phyloP scores from a whole-genome alignment of 768 basidiomycete species.

The Kwoniella botswanensis region DNA sequence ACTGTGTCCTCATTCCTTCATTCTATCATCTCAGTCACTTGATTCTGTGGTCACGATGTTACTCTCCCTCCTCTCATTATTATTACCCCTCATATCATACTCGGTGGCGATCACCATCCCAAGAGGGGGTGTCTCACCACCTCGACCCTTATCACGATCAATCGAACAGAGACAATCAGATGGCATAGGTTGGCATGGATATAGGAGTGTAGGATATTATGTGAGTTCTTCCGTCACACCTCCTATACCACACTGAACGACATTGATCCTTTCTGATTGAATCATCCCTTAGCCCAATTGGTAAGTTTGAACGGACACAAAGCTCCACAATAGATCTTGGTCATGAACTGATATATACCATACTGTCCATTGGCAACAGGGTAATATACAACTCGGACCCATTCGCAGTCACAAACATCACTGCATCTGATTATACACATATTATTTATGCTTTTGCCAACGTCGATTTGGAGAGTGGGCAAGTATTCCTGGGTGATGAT shows the following conservation, averaged over 20 bases:
- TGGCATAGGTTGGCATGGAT: slow-evolving; percentile 8
- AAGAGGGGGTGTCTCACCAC: neutral
- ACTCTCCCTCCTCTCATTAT: neutral
- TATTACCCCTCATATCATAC: neutral
- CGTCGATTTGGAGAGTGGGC: slow-evolving; percentile 77
- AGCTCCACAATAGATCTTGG: too few relatives aligned
- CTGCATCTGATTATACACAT: slow-evolving; percentile 84
- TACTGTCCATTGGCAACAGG: neutral
- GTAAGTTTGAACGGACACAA: neutral
- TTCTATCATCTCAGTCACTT: neutral
- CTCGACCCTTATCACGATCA: neutral
- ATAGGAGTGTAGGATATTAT: slow-evolving; percentile 24
- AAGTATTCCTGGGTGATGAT: slow-evolving; percentile 81
- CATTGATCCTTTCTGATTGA: neutral
- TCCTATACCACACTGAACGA: neutral
- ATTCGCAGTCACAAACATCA: slow-evolving; percentile 63
- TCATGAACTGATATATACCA: too few relatives aligned
- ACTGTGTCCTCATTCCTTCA: too few relatives aligned
- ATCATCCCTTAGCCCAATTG: slow-evolving; percentile 10
- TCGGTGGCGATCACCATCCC: slow-evolving; percentile 2
- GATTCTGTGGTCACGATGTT: neutral
- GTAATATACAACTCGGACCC: slow-evolving; percentile 10
- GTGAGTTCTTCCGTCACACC: slow-evolving; percentile 6
- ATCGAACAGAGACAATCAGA: slow-evolving; percentile 1
- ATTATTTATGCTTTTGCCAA: slow-evolving; percentile 94